Evolutionary conservation across 176 grass and related monocot genomes (phyloP), one percentile per base, ranked within the genome.

Genomic region (Musa troglodytarum): DNA sequence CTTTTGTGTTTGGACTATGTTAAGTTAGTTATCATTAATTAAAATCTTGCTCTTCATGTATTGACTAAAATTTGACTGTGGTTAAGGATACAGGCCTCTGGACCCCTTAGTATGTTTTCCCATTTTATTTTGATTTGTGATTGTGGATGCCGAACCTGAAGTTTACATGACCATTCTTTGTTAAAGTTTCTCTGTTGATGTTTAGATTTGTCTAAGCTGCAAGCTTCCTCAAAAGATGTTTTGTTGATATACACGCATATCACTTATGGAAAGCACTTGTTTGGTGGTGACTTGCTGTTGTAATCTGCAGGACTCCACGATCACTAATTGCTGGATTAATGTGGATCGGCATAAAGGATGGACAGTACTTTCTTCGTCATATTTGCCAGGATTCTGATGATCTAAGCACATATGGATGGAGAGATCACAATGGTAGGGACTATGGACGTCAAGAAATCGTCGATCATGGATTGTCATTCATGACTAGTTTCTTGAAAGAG

Each of bases 341-440:
- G 95, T 98, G 95, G 95, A 84, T 98, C 83, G 82, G 80, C 76
- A 86, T 91, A 78, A 87, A 87, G 86, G 84, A 98, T 75, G 88
- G 84, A 17, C 95, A 91, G 53, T 93, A 91, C 83, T 80, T 82
- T 87, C 78, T 98, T 71, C 95, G 90, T 49, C 90, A 98, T 67
- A 88, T 93, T 83, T 98, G 95, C 67, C 88, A 97, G 86, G 90
- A 98, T 88, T 93, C 90, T 76, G 95, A 98, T 70, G 90, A 85
- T 51, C 90, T 98, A 68, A 91, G 78, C 72, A 87, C 82, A 70
- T 98, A 91, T 73, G 90, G 95, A 52, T 94, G 95, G 95, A 83
- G 49, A 63, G 81, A 90, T 83, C 95, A 98, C 78, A 89, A 98
- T 79, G 95, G 95, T 66, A 84, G 86, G 83, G 81, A 94, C 79